These are phyloP conservation scores for Circinella minor DNA, from an alignment of 371 early-diverging fungal species.

Conservation along the genomic window DNA sequence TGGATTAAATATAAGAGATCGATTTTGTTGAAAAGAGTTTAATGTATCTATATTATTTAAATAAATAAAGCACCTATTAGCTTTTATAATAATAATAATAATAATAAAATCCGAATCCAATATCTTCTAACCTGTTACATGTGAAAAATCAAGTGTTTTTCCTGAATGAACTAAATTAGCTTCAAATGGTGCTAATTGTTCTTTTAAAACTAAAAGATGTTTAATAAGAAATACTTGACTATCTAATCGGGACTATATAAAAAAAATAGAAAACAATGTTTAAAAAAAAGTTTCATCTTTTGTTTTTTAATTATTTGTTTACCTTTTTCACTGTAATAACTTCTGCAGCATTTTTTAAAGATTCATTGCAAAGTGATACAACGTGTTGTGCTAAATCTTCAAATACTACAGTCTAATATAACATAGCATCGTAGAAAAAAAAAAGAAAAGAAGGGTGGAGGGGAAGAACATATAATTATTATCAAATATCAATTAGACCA, in stretches of 20 bases:
- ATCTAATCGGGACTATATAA: conserved; percentile 60
- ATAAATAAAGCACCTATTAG: too few relatives aligned
- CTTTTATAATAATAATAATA: too few relatives aligned
- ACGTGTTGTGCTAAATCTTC: conserved; percentile 87
- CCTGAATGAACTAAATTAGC: conserved; percentile 72
- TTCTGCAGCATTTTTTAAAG: conserved; percentile 57
- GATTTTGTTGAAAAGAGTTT: conserved; percentile 50
- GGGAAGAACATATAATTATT: too few relatives aligned
- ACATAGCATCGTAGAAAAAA: not conserved
- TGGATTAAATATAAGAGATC: conserved; percentile 44
- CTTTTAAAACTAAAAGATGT: conserved; percentile 79
- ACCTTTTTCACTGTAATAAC: conserved; percentile 44
- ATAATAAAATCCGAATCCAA: not conserved
- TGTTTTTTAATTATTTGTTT: not conserved
- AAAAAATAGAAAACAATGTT: not conserved
- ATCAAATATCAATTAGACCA: too few relatives aligned
- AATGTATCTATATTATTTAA: conserved; percentile 26
- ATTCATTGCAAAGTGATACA: conserved; percentile 70
- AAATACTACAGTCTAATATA: conserved; percentile 65
- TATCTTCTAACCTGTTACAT: conserved; percentile 51
- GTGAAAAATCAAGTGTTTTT: conserved; percentile 71
- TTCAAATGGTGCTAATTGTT: conserved; percentile 80
- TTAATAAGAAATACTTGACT: conserved; percentile 83
- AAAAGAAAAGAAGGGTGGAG: too few relatives aligned
- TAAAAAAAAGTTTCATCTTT: not conserved